A percentile compares a stretch with the other conserved stretches of the same genome.
Conservation (phyloP, 2,329 filamentous ascomycete species). For the Phyllosticta citrichinensis region DNA sequence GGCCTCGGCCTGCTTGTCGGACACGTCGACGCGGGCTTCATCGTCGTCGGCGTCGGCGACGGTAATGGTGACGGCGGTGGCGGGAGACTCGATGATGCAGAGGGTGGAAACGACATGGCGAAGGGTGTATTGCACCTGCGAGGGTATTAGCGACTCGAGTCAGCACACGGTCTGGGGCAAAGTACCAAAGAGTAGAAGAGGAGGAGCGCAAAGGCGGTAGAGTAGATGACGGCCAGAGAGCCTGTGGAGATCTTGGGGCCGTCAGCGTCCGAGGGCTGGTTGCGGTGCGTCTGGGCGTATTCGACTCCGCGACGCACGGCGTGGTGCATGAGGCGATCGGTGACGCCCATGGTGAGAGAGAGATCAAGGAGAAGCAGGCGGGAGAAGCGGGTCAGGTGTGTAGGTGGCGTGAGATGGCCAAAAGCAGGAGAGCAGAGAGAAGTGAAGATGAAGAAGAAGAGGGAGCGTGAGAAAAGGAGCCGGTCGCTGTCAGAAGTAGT, state of each 20-base stretch:
- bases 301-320: conserved; percentile 22
- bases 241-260: conserved; percentile 21
- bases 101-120: conserved; percentile 51
- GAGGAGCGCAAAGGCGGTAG: conserved; percentile 31
- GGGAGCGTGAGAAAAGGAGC: neutral
- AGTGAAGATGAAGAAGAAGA: neutral
- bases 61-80: conserved; percentile 39
- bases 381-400: neutral
- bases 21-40: conserved; percentile 29
- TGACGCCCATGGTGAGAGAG: conserved; percentile 14
- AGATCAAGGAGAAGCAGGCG: neutral
- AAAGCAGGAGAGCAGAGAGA: neutral
- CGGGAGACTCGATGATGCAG: conserved; percentile 53
- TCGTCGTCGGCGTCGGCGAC: conserved; percentile 37
- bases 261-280: conserved; percentile 14
- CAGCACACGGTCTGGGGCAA: neutral
- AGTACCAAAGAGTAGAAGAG: conserved; percentile 32
- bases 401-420: neutral
- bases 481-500: neutral
- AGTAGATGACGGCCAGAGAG: conserved; percentile 20
- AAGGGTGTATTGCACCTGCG: conserved; percentile 44
- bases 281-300: neutral
- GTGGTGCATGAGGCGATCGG: conserved; percentile 15
- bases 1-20: conserved; percentile 26
- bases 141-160: neutral